Percentiles rank a stretch among this genome's conserved stretches.
phyloP scores from a whole-genome alignment of 768 basidiomycete species.

The Amanita polypyramis region DNA sequence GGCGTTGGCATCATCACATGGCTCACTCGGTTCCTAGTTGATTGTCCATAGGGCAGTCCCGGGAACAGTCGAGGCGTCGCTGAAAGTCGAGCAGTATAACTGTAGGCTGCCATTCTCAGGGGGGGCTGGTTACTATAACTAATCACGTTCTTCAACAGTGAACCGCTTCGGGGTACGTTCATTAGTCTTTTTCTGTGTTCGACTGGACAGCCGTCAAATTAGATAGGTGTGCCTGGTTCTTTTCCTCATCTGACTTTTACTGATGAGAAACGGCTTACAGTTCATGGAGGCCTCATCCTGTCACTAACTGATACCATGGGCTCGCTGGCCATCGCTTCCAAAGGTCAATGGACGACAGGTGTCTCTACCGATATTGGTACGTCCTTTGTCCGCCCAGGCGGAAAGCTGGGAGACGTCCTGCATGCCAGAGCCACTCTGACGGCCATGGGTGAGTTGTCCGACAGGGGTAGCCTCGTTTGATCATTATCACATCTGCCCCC shows the following conservation, averaged over 20 bases:
- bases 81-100: slow-evolving; percentile 69
- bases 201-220: slow-evolving; percentile 6
- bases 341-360: slow-evolving; percentile 81
- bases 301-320: slow-evolving; percentile 81
- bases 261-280: slow-evolving; percentile 24
- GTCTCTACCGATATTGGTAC: slow-evolving; percentile 78
- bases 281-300: slow-evolving; percentile 74
- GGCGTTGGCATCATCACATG: background rate
- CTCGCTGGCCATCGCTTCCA: slow-evolving; percentile 72
- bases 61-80: slow-evolving; percentile 55
- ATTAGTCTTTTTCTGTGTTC: background rate
- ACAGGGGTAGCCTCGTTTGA: background rate
- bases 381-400: slow-evolving; percentile 70
- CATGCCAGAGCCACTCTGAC: slow-evolving; percentile 55
- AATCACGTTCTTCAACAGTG: slow-evolving; percentile 29
- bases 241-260: background rate
- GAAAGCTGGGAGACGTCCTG: slow-evolving; percentile 58
- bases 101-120: slow-evolving; percentile 29
- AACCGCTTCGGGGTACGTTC: slow-evolving; percentile 69
- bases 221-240: slow-evolving; percentile 27
- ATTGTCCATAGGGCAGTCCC: slow-evolving; percentile 57
- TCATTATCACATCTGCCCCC: slow-evolving; percentile 1
- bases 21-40: slow-evolving; percentile 32
- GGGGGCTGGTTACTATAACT: background rate
- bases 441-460: slow-evolving; percentile 44